Percentiles rank a stretch among this genome's conserved stretches.
Conservation (phyloP, 768 basidiomycete genomes). For the Leucosporidium creatinivorum region DNA sequence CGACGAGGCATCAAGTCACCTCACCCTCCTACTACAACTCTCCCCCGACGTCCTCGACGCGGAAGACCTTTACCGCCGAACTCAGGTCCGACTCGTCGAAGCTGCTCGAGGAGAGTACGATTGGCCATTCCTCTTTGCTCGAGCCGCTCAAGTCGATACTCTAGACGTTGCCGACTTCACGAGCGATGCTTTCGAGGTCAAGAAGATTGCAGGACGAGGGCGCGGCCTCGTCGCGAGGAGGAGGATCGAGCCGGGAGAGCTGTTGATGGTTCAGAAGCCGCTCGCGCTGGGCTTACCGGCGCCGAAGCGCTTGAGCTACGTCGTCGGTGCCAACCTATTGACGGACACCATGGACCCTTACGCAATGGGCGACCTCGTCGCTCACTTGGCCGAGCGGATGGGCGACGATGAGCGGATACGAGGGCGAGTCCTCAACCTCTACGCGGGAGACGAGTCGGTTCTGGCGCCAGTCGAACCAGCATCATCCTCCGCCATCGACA, state of each 20-base stretch:
- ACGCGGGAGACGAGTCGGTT: not conserved
- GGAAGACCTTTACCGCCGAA: constrained; percentile 45
- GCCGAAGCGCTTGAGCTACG: constrained; percentile 60
- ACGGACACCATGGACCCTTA: constrained; percentile 16
- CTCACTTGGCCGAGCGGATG: constrained; percentile 45
- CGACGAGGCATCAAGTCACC: constrained; percentile 8
- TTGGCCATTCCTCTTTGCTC: not conserved
- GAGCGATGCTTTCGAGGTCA: constrained; percentile 53
- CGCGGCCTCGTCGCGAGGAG: constrained; percentile 73
- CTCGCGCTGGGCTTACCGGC: constrained; percentile 23
- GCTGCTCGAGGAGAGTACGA: constrained; percentile 1
- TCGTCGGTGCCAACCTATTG: constrained; percentile 20
- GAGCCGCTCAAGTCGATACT: constrained; percentile 45
- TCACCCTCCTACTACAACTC: constrained; percentile 14
- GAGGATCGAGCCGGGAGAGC: constrained; percentile 61
- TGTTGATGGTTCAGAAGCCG: constrained; percentile 68
- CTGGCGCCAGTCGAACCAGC: not conserved
- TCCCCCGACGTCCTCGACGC: constrained; percentile 12
- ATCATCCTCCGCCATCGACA: constrained; percentile 39
- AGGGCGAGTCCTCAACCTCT: not conserved
- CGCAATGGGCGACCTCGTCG: constrained; percentile 5
- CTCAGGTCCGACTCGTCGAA: constrained; percentile 39
- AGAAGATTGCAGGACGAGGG: constrained; percentile 64
- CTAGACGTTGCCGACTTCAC: constrained; percentile 42
- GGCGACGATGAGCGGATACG: not conserved